Evolutionary conservation across 306 rosid species (phyloP).

Genomic region (Biancaea sappan): DNA sequence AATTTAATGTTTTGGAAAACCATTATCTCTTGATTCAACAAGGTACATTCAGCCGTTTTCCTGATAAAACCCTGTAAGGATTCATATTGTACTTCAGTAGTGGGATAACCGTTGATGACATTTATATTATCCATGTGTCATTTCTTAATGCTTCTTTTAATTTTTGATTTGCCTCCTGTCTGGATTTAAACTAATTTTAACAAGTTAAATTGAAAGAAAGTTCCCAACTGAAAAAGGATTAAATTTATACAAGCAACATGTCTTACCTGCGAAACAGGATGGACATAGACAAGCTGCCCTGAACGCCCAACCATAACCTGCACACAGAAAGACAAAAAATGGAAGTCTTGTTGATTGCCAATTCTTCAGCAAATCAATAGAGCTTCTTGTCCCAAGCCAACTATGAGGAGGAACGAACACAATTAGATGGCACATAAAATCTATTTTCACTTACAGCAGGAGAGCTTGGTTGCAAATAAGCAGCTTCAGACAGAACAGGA

Average conservation of each 20-base stretch:
- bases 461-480: conserved; percentile 67
- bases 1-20: neutral
- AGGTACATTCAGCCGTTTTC: conserved; percentile 25
- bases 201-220: conserved; percentile 29
- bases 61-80: conserved; percentile 20
- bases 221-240: conserved; percentile 23
- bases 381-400: conserved; percentile 1
- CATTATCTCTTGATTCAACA: conserved; percentile 24
- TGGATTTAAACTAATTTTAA: neutral
- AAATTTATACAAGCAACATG: conserved; percentile 16
- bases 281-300: conserved; percentile 77
- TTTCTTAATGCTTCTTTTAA: conserved; percentile 17
- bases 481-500: conserved; percentile 70
- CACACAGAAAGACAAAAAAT: conserved; percentile 35
- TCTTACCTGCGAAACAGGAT: conserved; percentile 84
- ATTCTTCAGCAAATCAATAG: conserved; percentile 26
- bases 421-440: conserved; percentile 25
- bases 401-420: neutral
- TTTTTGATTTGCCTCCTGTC: conserved; percentile 17
- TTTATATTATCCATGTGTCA: conserved; percentile 2
- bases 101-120: neutral
- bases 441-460: conserved; percentile 68
- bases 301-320: conserved; percentile 88
- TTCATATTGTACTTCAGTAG: conserved; percentile 7
- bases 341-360: conserved; percentile 2